phyloP scores from a whole-genome alignment of 2,329 filamentous ascomycete genomes.

The Phialophora tarda region DNA sequence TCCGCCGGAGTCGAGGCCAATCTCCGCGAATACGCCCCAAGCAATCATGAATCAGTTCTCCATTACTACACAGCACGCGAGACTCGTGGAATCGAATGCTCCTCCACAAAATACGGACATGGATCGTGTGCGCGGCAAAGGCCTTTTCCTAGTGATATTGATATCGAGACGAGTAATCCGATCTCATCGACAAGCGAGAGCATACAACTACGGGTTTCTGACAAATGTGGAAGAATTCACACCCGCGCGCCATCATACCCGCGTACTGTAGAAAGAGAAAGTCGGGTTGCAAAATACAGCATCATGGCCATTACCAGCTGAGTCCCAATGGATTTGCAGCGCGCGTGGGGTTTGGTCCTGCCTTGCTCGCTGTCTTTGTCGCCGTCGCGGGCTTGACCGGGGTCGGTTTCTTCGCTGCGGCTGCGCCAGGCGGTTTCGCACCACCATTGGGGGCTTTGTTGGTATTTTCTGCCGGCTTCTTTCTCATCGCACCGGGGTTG shows the following conservation, averaged over 20 bases:
- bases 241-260: background rate
- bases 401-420: constrained; percentile 21
- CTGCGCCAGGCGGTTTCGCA: constrained; percentile 1
- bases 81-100: background rate
- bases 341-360: constrained; percentile 10
- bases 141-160: background rate
- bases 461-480: constrained; percentile 19
- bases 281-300: background rate
- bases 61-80: background rate
- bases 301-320: constrained; percentile 14
- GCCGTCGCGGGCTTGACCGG: constrained; percentile 15
- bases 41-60: constrained; percentile 6
- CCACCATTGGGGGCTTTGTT: constrained; percentile 4
- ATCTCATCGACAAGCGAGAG: constrained; percentile 5
- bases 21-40: constrained; percentile 10
- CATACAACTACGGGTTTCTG: background rate
- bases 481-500: constrained; percentile 35
- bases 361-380: background rate
- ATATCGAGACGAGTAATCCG: background rate
- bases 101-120: background rate
- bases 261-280: background rate
- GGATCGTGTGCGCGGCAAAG: background rate
- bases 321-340: constrained; percentile 37
- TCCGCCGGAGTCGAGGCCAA: background rate
- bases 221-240: constrained; percentile 14